These are phyloP conservation scores for Speleostelium caveatum DNA, from an alignment of 78 protist species.

Conservation along the genomic window DNA sequence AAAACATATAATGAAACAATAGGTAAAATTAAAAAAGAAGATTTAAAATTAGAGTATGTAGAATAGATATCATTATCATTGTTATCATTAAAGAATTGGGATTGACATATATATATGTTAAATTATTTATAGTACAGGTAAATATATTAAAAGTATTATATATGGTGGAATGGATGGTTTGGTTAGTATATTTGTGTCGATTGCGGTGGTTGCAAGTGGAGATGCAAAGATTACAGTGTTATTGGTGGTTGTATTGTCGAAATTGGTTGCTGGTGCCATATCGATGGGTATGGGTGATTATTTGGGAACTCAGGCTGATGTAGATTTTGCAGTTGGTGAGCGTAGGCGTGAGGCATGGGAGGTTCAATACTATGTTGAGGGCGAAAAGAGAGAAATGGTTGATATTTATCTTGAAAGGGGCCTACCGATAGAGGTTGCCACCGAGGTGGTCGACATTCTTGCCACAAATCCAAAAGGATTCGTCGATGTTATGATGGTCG, in stretches of 20 bases:
- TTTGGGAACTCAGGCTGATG: constrained; percentile 80
- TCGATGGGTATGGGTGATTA: constrained; percentile 87
- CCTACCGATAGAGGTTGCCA: constrained; percentile 49
- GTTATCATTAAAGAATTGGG: no score
- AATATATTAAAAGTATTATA: constrained; percentile 78
- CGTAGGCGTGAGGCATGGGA: constrained; percentile 78
- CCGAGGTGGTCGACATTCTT: constrained; percentile 61
- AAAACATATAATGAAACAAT: no score
- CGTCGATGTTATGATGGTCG: constrained; percentile 81
- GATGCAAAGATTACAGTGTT: constrained; percentile 40
- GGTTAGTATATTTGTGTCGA: constrained; percentile 70
- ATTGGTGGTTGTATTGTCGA: constrained; percentile 53
- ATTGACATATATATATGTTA: no score
- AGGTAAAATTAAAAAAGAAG: no score
- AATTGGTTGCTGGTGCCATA: constrained; percentile 81
- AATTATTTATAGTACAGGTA: no score
- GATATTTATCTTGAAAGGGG: constrained; percentile 70
- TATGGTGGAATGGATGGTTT: constrained; percentile 86
- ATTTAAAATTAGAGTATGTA: no score
- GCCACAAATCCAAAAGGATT: constrained; percentile 68
- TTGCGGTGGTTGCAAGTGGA: constrained; percentile 69
- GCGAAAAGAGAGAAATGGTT: constrained; percentile 81
- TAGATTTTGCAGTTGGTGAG: constrained; percentile 70
- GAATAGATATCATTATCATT: no score
- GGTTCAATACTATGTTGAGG: constrained; percentile 70